Percentiles rank a stretch among this genome's conserved stretches.
Conservation (phyloP, 1,139 yeast species). For the Hemisphaericaspora lyxosophila region DNA sequence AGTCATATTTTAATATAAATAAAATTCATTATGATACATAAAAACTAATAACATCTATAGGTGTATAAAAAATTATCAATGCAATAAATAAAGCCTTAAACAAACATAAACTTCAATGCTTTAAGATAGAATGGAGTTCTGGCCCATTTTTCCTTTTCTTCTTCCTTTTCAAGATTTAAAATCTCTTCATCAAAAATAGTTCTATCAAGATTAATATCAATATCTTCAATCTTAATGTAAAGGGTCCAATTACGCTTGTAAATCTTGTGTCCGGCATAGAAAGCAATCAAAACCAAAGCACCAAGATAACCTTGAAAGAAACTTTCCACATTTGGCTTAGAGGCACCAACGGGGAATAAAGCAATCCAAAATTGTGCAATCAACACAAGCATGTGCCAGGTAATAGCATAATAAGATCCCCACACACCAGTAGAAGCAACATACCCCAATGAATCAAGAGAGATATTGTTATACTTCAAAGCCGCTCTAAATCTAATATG, state of each 20-base stretch:
- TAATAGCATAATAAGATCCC: constrained; percentile 39
- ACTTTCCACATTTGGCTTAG: constrained; percentile 27
- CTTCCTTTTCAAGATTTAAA: constrained; percentile 36
- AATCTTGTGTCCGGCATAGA: constrained; percentile 37
- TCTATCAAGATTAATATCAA: constrained; percentile 35
- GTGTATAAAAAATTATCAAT: neutral
- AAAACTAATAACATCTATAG: neutral
- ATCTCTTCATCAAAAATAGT: constrained; percentile 40
- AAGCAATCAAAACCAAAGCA: constrained; percentile 33
- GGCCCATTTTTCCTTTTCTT: constrained; percentile 28
- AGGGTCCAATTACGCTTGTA: constrained; percentile 34
- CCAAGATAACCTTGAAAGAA: constrained; percentile 42
- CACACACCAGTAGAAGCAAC: constrained; percentile 41
- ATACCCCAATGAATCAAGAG: constrained; percentile 38
- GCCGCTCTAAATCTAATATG: constrained; percentile 46
- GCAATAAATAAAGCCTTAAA: constrained; percentile 11
- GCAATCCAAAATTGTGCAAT: constrained; percentile 47
- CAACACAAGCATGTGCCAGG: constrained; percentile 35
- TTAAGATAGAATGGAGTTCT: constrained; percentile 27
- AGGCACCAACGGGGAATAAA: constrained; percentile 35
- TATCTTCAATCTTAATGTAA: constrained; percentile 31
- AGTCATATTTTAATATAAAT: too few relatives aligned
- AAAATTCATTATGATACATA: neutral
- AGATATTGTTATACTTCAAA: constrained; percentile 35
- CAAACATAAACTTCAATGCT: constrained; percentile 22